Evolutionary conservation across 495 filamentous ascomycete species (phyloP), one percentile per base, ranked within the genome.

Genomic region (Annulohypoxylon stygium): DNA sequence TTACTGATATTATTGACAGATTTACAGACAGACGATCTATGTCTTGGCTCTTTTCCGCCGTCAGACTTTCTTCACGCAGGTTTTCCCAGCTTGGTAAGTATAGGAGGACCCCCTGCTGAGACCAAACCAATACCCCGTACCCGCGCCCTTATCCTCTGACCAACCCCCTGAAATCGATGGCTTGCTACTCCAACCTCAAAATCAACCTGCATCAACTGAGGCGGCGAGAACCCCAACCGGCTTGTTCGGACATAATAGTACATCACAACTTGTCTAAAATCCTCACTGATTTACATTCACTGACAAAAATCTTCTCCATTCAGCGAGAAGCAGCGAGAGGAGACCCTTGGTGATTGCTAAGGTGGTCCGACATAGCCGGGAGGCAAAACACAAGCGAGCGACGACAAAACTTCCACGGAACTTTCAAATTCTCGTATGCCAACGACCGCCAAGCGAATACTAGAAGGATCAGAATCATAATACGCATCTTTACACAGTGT

Each of bases 1-100:
- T 2, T 23, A 9, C 30, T 26, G 30, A 25, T 53, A 53, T n/a
- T 45, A 45, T 45, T 45, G 41, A 53, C 30, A 53, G 50, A 30
- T 50, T 16, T 45, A 7, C 41, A 20, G 10, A 51, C 23, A 30
- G 30, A 30, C 5, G 30, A 25, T 14, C 11, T 26, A 33, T 30
- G 25, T 30, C 50, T 54, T 53, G 48, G 48, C 23, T 30, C 47
- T 8, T 50, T 6, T 50, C 5, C 48, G 20, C 10, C 20, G 48
- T 26, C 48, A 53, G 9, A 53, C 8, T 53, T 11, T 12, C 39
- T 43, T 43, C 12, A 4, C 14, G 1, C 3, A 30, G 7, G 11
- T 54, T 54, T n/a, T n/a, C 50, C 50, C 30, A 54, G 23, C 25
- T 54, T 33, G 50, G 50, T 54, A 54, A 5, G 50, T 54, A 54